Conservation (phyloP, 2,329 filamentous ascomycete genomes). For the Didymella lethalis region DNA sequence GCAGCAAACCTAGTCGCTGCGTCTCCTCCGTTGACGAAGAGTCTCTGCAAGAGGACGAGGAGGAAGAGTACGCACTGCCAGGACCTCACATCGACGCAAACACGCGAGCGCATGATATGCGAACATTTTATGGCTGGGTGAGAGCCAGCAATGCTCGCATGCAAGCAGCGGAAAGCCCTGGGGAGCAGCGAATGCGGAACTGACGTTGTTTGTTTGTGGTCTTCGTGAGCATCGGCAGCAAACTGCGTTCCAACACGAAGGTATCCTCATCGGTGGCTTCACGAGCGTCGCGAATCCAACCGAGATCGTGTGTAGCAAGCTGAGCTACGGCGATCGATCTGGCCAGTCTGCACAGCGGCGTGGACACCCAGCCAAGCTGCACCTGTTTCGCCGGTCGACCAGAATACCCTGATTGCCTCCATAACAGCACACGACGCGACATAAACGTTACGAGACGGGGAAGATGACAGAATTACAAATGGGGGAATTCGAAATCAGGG, state of each 20-base stretch:
- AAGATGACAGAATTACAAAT: neutral
- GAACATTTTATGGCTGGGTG: constrained; percentile 8
- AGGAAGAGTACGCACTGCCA: constrained; percentile 1
- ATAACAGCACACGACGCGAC: neutral
- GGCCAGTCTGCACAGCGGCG: neutral
- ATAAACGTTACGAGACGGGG: neutral
- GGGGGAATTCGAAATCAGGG: too few species aligned
- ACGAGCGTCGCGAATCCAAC: neutral
- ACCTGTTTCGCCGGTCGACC: neutral
- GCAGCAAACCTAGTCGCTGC: neutral
- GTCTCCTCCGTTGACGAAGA: neutral
- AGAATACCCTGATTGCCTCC: neutral
- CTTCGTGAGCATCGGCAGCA: constrained; percentile 2
- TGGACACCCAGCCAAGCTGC: neutral
- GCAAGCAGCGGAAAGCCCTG: neutral
- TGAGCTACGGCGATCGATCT: neutral
- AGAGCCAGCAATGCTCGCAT: neutral
- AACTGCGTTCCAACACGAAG: neutral
- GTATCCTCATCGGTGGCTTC: neutral
- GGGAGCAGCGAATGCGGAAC: neutral
- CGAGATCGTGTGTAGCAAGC: neutral
- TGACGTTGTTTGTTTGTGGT: constrained; percentile 7
- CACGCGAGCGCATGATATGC: constrained; percentile 1
- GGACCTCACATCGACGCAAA: constrained; percentile 5
- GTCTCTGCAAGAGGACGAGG: constrained; percentile 1